These are phyloP conservation scores for Metschnikowia shivogae DNA, from an alignment of 805 yeast species.

Conservation along the genomic window DNA sequence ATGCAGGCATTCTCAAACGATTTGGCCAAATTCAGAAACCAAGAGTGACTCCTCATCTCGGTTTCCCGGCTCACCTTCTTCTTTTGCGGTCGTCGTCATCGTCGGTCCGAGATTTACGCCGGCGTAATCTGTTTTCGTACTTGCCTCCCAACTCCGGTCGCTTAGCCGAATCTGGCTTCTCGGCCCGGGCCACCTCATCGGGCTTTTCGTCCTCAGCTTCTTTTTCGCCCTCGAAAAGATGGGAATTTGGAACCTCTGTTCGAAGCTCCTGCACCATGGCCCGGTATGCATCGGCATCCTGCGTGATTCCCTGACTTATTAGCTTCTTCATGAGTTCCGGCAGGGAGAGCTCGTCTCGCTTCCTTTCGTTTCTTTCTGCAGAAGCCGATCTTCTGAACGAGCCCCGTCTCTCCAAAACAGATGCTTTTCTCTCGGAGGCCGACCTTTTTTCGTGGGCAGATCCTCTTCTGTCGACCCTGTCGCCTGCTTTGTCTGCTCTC, in stretches of 20 bases:
- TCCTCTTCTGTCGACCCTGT: background rate
- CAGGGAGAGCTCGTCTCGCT: constrained; percentile 3
- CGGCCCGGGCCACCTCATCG: background rate
- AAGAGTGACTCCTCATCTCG: background rate
- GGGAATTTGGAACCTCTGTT: constrained; percentile 29
- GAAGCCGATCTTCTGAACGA: background rate
- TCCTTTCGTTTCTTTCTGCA: background rate
- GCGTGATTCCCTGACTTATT: constrained; percentile 31
- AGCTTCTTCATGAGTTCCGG: constrained; percentile 35
- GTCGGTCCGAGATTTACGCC: constrained; percentile 16
- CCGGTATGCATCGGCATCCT: constrained; percentile 27
- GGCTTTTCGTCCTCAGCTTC: constrained; percentile 14
- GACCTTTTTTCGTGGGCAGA: background rate
- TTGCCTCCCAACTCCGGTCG: constrained; percentile 12
- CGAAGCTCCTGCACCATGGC: constrained; percentile 31
- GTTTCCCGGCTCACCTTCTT: background rate
- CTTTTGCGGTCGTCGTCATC: constrained; percentile 1
- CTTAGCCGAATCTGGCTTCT: background rate
- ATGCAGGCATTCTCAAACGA: too few species aligned
- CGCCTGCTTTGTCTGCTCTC: too few species aligned
- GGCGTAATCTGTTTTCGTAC: constrained; percentile 17
- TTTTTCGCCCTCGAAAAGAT: constrained; percentile 39
- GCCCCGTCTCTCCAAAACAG: background rate
- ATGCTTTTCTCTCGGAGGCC: background rate
- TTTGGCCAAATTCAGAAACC: background rate